Evolutionary conservation across 129 eudicot genomes (phyloP).

Genomic region (Tagetes erecta): DNA sequence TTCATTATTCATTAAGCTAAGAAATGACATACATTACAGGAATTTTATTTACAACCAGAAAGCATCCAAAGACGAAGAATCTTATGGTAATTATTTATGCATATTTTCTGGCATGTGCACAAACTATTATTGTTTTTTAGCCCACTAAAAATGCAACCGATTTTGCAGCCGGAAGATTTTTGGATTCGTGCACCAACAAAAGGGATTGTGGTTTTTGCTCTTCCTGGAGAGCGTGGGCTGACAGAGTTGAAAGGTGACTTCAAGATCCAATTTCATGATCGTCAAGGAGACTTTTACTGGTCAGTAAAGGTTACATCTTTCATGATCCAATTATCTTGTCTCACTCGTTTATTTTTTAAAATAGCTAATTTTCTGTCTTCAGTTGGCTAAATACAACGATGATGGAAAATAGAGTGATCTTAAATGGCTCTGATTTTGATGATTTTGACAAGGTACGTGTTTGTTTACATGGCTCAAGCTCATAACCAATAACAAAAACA

Average conservation of each 20-base stretch:
- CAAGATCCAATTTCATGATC: conserved; percentile 88
- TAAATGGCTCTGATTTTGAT: conserved; percentile 66
- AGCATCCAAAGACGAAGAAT: conserved; percentile 88
- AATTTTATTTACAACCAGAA: conserved; percentile 65
- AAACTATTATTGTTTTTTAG: neutral
- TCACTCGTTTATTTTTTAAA: neutral
- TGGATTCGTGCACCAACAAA: conserved; percentile 78
- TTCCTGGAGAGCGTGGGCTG: conserved; percentile 88
- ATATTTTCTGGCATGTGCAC: neutral
- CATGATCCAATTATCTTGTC: conserved; percentile 7
- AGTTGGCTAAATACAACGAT: conserved; percentile 94
- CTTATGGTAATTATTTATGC: conserved; percentile 59
- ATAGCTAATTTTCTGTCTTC: conserved; percentile 23
- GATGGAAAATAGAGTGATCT: conserved; percentile 63
- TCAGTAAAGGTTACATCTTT: conserved; percentile 24
- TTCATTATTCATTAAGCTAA: neutral
- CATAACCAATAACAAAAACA: neutral
- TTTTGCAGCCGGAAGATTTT: conserved; percentile 88
- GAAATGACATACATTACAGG: conserved; percentile 52
- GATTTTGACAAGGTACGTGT: conserved; percentile 74
- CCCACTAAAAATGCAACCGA: conserved; percentile 12
- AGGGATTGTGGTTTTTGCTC: conserved; percentile 85
- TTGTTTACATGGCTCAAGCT: neutral
- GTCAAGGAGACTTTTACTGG: conserved; percentile 97
- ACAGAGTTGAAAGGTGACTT: conserved; percentile 86